Evolutionary conservation across 306 rosid genomes (phyloP), one percentile per base, ranked within the genome.

Genomic region (Trifolium subterraneum): DNA sequence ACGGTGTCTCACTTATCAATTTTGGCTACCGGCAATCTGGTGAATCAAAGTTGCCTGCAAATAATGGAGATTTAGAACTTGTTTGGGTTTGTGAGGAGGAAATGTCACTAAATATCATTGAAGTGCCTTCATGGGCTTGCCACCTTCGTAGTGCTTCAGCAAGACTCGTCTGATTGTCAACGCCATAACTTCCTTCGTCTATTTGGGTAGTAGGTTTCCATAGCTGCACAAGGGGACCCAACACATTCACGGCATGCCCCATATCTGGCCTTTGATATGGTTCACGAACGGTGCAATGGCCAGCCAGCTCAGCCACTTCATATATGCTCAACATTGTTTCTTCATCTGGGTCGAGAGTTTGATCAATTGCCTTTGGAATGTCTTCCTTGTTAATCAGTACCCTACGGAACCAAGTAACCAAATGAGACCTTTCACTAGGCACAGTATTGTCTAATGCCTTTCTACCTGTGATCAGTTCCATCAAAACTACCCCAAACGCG

Each of bases 51-150:
- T 95, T 78, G 70, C 90, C 87, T 31, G 91, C 92, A 66, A 94
- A 91, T 58, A 88, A 93, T 0, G 87, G 68, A 72, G 97, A 92
- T 81, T 91, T 91, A 11, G 96, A 86, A 88, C 99, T 94, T 39
- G 96, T 80, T 50, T 94, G 97, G 54, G 88, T 84, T 54, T 90
- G 89, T 3, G 98, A 88, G 75, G 64, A 71, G 42, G 97, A 91
- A 44, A 83, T 44, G 77, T 82, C 90, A 55, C 84, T 84, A 44
- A 91, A 89, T 82, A 80, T 71, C 23, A 93, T 74, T 23, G 97
- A 89, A 74, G 97, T 86, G 74, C 97, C 97, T 86, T 94, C 97
- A 84, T 84, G 81, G 76, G 93, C 97, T 83, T 89, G 97, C 97
- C 98, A 91, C 85, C 92, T 89, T 77, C 84, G 88, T 22, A 93